Evolutionary conservation across 2,329 filamentous ascomycete species (phyloP), one percentile per base, ranked within the genome.

Genomic region (Esteya vermicola): DNA sequence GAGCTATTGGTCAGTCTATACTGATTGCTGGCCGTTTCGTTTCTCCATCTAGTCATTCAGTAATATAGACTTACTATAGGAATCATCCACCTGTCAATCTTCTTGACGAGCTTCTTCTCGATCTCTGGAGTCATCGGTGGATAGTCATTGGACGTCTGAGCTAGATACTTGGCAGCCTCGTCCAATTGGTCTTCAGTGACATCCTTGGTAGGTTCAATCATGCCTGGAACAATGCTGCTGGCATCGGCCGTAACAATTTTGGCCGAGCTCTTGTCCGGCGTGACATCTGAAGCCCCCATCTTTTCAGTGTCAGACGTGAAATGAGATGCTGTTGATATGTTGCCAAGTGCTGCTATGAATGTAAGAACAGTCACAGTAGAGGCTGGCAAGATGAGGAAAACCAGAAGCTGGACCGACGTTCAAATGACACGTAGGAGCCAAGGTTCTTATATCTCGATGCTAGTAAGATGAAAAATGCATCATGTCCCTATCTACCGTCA

Each of bases 111-210:
- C 28, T 42, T 45, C 21, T 50, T 50, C 45, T 55, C 53, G 33
- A 47, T 45, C 26, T 54, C 53, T 9, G 51, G 51, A 16, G 51
- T 52, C 52, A 55, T 54, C 4, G 50, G 50, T 16, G 40, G 40
- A 16, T 35, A 40, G 19, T 35, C 13, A 8, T 9, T 35, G 19
- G 38, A 9, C 22, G 14, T 22, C 16, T 33, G 10, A 4, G 38
- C 38, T 7, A 40, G 18, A 13, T 34, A 40, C 26, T 35, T 30
- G 25, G 38, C 38, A 6, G 38, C 38, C 10, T 22, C 38, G 14
- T 40, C 38, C 16, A 40, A 26, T 5, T 28, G 22, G 16, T 34
- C 31, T 14, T 40, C 38, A 10, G 4, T 19, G 18, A 31, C 14
- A 13, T 13, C 14, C 38, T 40, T 40, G 10, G 4, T 26, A 18